Conservation (phyloP, 2,329 filamentous ascomycete species). For the Teratosphaeria pseudoeucalypti region DNA sequence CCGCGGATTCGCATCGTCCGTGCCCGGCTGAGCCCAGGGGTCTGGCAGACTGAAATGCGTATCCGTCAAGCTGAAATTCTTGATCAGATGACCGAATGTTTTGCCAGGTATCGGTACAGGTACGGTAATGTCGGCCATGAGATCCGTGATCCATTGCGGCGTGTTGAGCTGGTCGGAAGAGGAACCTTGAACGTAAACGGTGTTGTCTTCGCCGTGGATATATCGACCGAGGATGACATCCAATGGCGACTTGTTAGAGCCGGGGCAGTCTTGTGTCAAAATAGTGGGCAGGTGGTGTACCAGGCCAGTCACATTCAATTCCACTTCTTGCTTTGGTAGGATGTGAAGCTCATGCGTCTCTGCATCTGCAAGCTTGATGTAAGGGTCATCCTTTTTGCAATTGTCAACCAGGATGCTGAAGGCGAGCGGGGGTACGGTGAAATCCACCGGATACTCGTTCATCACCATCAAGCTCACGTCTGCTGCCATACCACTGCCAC, state of each 20-base stretch:
- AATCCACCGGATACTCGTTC: constrained; percentile 68
- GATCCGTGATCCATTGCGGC: constrained; percentile 70
- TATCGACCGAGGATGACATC: constrained; percentile 74
- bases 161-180: constrained; percentile 51
- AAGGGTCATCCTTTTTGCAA: constrained; percentile 59
- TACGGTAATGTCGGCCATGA: constrained; percentile 71
- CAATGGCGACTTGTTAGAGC: constrained; percentile 68
- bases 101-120: constrained; percentile 76
- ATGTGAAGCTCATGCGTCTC: constrained; percentile 58
- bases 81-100: constrained; percentile 71
- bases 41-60: constrained; percentile 80
- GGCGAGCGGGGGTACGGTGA: constrained; percentile 66
- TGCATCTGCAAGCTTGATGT: constrained; percentile 70
- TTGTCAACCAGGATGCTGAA: constrained; percentile 81
- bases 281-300: constrained; percentile 64
- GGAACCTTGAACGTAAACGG: constrained; percentile 73
- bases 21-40: constrained; percentile 63
- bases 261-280: constrained; percentile 64
- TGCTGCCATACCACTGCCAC: constrained; percentile 60
- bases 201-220: constrained; percentile 67
- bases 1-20: constrained; percentile 61
- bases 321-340: constrained; percentile 55
- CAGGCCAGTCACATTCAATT: constrained; percentile 59
- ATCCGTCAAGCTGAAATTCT: constrained; percentile 75
- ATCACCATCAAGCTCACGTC: constrained; percentile 62